Percentiles rank a stretch among this genome's conserved stretches.
phyloP scores from a whole-genome alignment of 1,284 basidiomycete species.

The Sporisorium iseilematis-ciliati region DNA sequence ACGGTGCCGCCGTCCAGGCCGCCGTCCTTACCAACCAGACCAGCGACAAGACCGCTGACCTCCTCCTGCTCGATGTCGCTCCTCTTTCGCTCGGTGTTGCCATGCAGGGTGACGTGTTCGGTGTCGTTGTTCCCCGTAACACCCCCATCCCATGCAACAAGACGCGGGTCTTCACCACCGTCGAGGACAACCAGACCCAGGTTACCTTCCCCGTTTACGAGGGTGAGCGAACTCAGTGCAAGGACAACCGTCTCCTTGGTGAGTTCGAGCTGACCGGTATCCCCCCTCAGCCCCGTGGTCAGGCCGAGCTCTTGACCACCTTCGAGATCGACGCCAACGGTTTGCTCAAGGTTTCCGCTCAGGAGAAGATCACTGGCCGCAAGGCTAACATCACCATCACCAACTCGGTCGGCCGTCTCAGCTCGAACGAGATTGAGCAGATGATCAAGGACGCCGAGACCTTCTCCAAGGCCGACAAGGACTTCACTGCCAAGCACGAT shows the following conservation, averaged over 20 bases:
- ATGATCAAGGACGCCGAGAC: slow-evolving; percentile 70
- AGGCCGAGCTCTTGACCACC: slow-evolving; percentile 68
- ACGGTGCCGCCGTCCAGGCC: slow-evolving; percentile 70
- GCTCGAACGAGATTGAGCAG: slow-evolving; percentile 69
- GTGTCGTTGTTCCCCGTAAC: slow-evolving; percentile 69
- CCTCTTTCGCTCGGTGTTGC: slow-evolving; percentile 70
- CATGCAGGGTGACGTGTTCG: slow-evolving; percentile 70
- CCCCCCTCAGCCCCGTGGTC: slow-evolving; percentile 68
- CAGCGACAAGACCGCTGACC: slow-evolving; percentile 70
- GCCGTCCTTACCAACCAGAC: slow-evolving; percentile 70
- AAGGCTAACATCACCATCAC: slow-evolving; percentile 70
- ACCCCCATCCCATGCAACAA: slow-evolving; percentile 69
- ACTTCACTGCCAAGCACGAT: slow-evolving; percentile 70
- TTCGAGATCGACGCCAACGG: slow-evolving; percentile 70
- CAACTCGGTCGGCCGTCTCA: slow-evolving; percentile 69
- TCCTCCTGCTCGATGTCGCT: slow-evolving; percentile 69
- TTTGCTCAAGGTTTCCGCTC: slow-evolving; percentile 68
- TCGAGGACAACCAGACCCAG: slow-evolving; percentile 70
- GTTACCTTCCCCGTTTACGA: slow-evolving; percentile 70
- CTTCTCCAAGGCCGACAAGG: slow-evolving; percentile 69
- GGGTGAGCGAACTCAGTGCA: slow-evolving; percentile 70
- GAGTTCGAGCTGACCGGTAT: slow-evolving; percentile 70
- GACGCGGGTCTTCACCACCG: slow-evolving; percentile 69
- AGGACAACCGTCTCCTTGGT: slow-evolving; percentile 70
- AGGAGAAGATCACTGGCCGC: slow-evolving; percentile 69